Conservation (phyloP, 257 asterid genomes). For the Catharanthus roseus region DNA sequence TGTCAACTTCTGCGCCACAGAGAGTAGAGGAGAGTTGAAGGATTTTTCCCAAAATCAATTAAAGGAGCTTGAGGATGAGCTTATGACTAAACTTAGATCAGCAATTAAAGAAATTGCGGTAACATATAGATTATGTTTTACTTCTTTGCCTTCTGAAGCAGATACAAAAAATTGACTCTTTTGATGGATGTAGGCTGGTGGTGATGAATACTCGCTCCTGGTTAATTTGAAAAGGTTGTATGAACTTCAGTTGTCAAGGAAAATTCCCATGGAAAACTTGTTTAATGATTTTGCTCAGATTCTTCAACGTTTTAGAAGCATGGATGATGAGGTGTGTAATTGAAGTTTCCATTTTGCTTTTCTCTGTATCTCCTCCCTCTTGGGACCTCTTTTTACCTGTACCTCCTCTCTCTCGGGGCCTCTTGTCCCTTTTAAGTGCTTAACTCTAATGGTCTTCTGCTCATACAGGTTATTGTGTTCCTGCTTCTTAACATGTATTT, state of each 20-base stretch:
- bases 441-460: background rate
- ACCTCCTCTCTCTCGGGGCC: background rate
- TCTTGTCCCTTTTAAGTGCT: background rate
- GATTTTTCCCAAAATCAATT: constrained; percentile 72
- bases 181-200: constrained; percentile 71
- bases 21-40: constrained; percentile 84
- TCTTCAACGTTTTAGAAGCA: constrained; percentile 63
- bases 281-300: constrained; percentile 56
- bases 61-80: constrained; percentile 78
- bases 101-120: constrained; percentile 85
- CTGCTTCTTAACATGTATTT: constrained; percentile 91
- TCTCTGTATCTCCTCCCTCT: background rate
- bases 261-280: constrained; percentile 57
- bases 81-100: constrained; percentile 61
- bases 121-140: constrained; percentile 20
- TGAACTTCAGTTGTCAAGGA: constrained; percentile 74
- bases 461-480: constrained; percentile 65
- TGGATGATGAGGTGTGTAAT: constrained; percentile 72
- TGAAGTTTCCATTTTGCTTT: constrained; percentile 1
- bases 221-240: constrained; percentile 85
- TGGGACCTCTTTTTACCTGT: no score
- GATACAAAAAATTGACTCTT: constrained; percentile 15
- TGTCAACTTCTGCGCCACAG: constrained; percentile 71
- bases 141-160: constrained; percentile 8
- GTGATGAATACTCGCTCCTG: constrained; percentile 81